Conservation (phyloP, 495 filamentous ascomycete species). For the Aspergillus saccharolyticus region DNA sequence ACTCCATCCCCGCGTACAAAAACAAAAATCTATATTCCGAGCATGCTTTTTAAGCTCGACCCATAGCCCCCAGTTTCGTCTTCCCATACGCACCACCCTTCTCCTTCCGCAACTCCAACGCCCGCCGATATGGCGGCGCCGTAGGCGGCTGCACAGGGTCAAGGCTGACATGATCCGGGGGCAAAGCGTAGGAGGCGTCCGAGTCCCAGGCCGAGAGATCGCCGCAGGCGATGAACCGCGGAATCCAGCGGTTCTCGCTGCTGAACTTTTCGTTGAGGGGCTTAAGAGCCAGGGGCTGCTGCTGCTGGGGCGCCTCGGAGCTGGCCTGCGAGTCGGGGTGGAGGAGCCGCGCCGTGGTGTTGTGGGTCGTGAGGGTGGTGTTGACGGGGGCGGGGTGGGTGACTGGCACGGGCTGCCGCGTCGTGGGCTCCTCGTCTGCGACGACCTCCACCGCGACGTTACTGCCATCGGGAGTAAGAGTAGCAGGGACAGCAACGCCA, state of each 20-base stretch:
- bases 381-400: neutral
- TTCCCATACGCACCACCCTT: constrained; percentile 80
- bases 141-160: constrained; percentile 96
- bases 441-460: constrained; percentile 59
- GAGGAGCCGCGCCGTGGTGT: constrained; percentile 21
- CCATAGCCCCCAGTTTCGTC: constrained; percentile 47
- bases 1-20: neutral
- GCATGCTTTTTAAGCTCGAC: constrained; percentile 20
- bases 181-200: constrained; percentile 86
- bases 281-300: constrained; percentile 26
- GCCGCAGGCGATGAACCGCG: constrained; percentile 91
- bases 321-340: constrained; percentile 24
- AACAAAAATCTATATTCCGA: neutral
- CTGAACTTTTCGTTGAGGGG: constrained; percentile 28
- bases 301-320: no score
- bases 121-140: constrained; percentile 88
- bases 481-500: constrained; percentile 30
- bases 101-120: constrained; percentile 75
- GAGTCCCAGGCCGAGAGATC: constrained; percentile 93
- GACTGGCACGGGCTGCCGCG: constrained; percentile 1
- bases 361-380: neutral
- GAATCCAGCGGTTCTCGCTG: constrained; percentile 66
- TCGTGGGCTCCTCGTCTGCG: constrained; percentile 38
- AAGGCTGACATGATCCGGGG: constrained; percentile 68
- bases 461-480: constrained; percentile 45